These are phyloP conservation scores for Halophytophthora batemanensis DNA, from an alignment of 352 stramenopile genomes.

Conservation along the genomic window DNA sequence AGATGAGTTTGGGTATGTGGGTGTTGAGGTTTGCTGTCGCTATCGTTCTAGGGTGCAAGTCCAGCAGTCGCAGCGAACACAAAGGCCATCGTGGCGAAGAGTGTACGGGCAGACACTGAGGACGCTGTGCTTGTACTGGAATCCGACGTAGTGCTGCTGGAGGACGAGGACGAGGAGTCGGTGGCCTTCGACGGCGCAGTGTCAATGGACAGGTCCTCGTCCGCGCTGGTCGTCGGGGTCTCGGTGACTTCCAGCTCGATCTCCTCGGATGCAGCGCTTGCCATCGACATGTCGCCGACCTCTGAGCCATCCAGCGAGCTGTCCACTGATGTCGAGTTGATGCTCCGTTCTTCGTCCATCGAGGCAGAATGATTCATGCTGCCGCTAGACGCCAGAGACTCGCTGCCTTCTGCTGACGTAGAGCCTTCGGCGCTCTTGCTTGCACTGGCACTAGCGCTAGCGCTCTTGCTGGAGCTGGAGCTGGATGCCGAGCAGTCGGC, in stretches of 20 bases:
- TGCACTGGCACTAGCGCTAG: conserved; percentile 5
- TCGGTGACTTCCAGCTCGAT: conserved; percentile 2
- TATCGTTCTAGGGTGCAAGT: too few relatives aligned
- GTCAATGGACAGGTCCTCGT: too few relatives aligned
- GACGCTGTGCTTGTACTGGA: too few relatives aligned
- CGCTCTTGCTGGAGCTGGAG: conserved; percentile 10
- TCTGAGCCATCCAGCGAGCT: conserved; percentile 1
- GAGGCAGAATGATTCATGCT: conserved; percentile 5
- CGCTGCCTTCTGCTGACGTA: neutral
- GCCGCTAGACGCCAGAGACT: conserved; percentile 4
- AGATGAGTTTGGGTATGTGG: too few relatives aligned
- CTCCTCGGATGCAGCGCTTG: conserved; percentile 1
- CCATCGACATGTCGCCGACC: conserved; percentile 2
- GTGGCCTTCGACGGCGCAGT: too few relatives aligned
- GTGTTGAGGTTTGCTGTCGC: too few relatives aligned
- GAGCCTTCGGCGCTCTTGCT: conserved; percentile 5
- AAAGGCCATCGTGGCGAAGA: too few relatives aligned
- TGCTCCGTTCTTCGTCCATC: conserved; percentile 12
- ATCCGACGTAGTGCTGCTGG: too few relatives aligned
- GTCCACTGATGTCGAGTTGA: conserved; percentile 10
- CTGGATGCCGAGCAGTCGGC: conserved; percentile 40
- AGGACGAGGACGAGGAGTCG: too few relatives aligned
- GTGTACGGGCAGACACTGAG: too few relatives aligned
- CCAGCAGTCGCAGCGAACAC: too few relatives aligned
- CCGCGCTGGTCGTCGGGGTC: too few relatives aligned